Evolutionary conservation across 306 rosid species (phyloP).

Genomic region (Argentina anserina): DNA sequence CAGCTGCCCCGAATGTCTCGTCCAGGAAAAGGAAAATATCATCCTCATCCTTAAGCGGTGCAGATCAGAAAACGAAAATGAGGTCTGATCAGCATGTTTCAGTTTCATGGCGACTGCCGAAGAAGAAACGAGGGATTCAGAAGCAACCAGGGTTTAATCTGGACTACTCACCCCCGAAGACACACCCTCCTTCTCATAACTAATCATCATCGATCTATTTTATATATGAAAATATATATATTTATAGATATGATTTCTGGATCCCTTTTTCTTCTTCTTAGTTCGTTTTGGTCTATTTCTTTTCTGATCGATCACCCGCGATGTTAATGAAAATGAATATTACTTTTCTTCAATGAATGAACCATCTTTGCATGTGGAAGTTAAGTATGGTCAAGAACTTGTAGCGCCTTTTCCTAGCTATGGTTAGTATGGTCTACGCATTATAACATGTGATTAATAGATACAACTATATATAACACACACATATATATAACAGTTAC

Average conservation of each 20-base stretch:
- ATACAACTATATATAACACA: background rate
- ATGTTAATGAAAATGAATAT: background rate
- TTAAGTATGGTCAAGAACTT: background rate
- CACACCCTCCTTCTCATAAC: slow-evolving; percentile 87
- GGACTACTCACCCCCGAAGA: slow-evolving; percentile 75
- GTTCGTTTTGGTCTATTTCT: background rate
- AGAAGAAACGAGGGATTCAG: slow-evolving; percentile 42
- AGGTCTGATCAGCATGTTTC: slow-evolving; percentile 28
- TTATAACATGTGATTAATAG: background rate
- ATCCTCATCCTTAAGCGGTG: background rate
- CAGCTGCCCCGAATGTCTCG: background rate
- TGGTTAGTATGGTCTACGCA: background rate
- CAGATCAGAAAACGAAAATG: background rate
- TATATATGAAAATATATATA: background rate
- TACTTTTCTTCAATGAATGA: background rate
- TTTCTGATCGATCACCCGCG: background rate
- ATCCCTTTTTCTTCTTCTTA: background rate
- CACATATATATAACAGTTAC: background rate
- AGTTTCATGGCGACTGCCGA: slow-evolving; percentile 56
- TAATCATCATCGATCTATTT: slow-evolving; percentile 16
- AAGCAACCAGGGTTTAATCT: slow-evolving; percentile 50
- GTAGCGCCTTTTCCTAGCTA: background rate
- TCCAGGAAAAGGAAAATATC: background rate
- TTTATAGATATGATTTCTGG: background rate
- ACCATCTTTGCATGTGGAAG: slow-evolving; percentile 1